Base-by-base conservation (phyloP, 2,329 filamentous ascomycete species). In the Alternaria sp. region DNA sequence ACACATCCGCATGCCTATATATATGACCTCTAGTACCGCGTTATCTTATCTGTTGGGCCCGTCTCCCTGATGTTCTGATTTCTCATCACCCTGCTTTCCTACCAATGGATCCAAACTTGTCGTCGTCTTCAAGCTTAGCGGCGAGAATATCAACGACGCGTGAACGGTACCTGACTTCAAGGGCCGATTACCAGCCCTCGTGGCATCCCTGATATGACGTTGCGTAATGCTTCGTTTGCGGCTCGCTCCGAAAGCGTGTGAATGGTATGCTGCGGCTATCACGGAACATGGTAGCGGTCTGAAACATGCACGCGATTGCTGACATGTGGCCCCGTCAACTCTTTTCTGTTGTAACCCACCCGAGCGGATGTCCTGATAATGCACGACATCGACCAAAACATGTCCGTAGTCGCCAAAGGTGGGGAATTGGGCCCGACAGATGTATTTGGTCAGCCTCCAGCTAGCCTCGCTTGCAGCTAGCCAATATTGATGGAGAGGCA, bases 381-480 rank as follows among this genome's bases (percentile, higher is more conserved):
- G 56, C 56, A 59, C 56, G 56, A 59, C 56, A 59, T 59, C 22
- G n/a, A 43, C 22, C 18, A 42, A 18, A 32, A 22, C 22, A 47
- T 42, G 51, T 43, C 22, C 49, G 20, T 22, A 28, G 7, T 44
- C 43, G 43, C 49, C 43, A 18, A 20, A 34, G 49, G 24, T 30
- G 44, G 44, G 12, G 44, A 48, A 9, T n/a, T 20, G 49, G 47
- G 32, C 47, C 18, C 47, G 41, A 43, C 41, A 43, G 5, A 43
- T 14, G 12, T 43, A 26, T 43, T 4, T 43, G 44, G 38, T 48
- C 46, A 48, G 30, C 30, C 16, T 34, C 22, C 30, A 22, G 46
- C 46, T 48, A 48, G 46, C 46, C 18, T 34, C 18, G 28, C 34
- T 34, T 20, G 32, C 30, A 34, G 46, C 30, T 34, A n/a, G 30